Percentiles rank a stretch among this genome's conserved stretches.
These are phyloP conservation scores for Volvox reticuliferus DNA, from an alignment of 139 green algal genomes.

Conservation along the genomic window DNA sequence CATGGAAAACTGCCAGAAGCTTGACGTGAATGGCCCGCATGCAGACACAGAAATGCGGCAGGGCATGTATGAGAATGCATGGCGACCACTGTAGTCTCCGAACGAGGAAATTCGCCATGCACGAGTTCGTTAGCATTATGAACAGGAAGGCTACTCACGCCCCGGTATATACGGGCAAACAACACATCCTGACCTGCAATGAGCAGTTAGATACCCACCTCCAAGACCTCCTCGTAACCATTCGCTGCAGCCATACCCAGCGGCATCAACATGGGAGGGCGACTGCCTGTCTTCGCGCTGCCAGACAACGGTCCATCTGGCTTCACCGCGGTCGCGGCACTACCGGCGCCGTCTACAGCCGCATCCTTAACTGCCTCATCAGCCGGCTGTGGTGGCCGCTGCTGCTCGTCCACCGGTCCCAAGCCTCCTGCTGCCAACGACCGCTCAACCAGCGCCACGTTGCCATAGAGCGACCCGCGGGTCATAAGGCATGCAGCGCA, in stretches of 20 bases:
- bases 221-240: conserved; percentile 9
- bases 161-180: too few relatives aligned
- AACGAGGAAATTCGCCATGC: too few relatives aligned
- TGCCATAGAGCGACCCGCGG: conserved; percentile 26
- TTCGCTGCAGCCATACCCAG: conserved; percentile 41
- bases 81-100: too few relatives aligned
- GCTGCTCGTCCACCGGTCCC: conserved; percentile 27
- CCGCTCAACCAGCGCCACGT: neutral
- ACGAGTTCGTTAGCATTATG: too few relatives aligned
- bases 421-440: conserved; percentile 25
- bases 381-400: neutral
- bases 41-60: too few relatives aligned
- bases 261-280: conserved; percentile 45
- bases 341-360: neutral
- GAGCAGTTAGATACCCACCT: neutral
- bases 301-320: neutral
- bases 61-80: too few relatives aligned
- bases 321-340: too few relatives aligned
- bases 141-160: too few relatives aligned
- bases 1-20: too few relatives aligned
- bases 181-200: too few relatives aligned
- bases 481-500: conserved; percentile 43
- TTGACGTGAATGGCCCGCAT: too few relatives aligned
- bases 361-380: neutral
- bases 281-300: neutral